Evolutionary conservation across 148 eudicot genomes (phyloP).

Genomic region (Chenopodium berlandieri): DNA sequence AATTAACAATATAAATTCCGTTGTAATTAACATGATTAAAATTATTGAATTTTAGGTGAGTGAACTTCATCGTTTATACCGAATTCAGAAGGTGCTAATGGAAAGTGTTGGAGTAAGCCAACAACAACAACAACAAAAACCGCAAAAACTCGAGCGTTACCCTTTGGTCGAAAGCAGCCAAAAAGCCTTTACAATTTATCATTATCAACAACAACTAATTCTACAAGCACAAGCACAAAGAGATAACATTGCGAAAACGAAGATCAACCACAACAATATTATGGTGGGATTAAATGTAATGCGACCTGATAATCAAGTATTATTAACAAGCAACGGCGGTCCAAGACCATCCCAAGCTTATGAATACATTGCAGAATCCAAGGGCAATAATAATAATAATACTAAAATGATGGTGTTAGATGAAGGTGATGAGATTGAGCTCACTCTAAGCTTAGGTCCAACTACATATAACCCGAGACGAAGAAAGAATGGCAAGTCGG

Average conservation of each 20-base stretch:
- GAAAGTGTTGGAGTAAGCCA: conserved; percentile 31
- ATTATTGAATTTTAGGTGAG: conserved; percentile 43
- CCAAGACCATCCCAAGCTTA: conserved; percentile 17
- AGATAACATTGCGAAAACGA: conserved; percentile 12
- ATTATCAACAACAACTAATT: conserved; percentile 10
- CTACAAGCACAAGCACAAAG: conserved; percentile 11
- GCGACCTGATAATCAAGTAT: neutral
- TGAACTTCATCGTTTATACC: conserved; percentile 87
- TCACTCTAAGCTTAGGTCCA: conserved; percentile 81
- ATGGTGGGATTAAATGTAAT: conserved; percentile 11
- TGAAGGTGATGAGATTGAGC: conserved; percentile 57
- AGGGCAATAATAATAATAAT: conserved; percentile 3
- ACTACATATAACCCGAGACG: conserved; percentile 29
- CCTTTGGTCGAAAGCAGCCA: conserved; percentile 2
- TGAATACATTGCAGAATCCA: conserved; percentile 24
- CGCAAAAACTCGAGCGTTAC: conserved; percentile 27
- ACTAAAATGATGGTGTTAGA: conserved; percentile 30
- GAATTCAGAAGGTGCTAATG: conserved; percentile 77
- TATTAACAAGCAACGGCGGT: neutral
- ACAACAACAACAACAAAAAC: conserved; percentile 4
- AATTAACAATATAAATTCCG: too few relatives aligned
- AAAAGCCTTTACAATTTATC: conserved; percentile 14
- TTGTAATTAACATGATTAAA: neutral
- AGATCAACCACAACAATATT: neutral
- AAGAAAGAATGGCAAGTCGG: conserved; percentile 33